Evolutionary conservation across 257 asterid genomes (phyloP), one percentile per base, ranked within the genome.

Genomic region (Euphrasia confusa): DNA sequence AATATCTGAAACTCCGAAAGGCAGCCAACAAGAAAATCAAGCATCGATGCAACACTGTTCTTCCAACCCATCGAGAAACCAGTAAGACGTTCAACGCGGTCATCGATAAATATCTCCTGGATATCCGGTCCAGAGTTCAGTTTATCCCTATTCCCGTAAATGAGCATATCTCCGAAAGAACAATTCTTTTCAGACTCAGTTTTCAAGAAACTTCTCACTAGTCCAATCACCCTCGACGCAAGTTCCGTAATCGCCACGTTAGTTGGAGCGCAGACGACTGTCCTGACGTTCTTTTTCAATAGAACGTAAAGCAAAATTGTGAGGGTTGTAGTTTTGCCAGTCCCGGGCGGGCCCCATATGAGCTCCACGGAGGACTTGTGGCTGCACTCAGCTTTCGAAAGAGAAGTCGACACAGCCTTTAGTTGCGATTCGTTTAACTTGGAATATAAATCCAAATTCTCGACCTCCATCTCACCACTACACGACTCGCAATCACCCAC

Each of bases 261-360:
- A 11, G 94, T 82, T 1, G 87, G 89, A 6, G 93, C 83, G 69
- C 93, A 84, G 12, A 75, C 18, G 8, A 85, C 77, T 4, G 82
- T 80, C 61, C 85, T 72, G 7, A 63, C 69, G 1, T 70, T 73
- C 83, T 74, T 73, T 65, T 32, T 65, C 15, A 78, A 68, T 45
- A 82, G 81, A 13, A 27, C 13, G 59, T 75, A 60, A 7, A 85
- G 67, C 72, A 85, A 27, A 40, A 50, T 54, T 55, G 84, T 79
- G 1, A 79, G 4, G 3, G 80, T 80, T 35, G 63, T 72, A 0
- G 87, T 84, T 63, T 84, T 84, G 28, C 89, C 93, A 0, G 89
- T 85, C 52, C 94, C 87, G 0, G 89, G 89, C 13, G 94, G 85
- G 4, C 94, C 94, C 87, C 87, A 35, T 54, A 78, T 68, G 61